Base-by-base conservation (phyloP, 1,284 basidiomycete genomes). In the Cutaneotrichosporon mucoides region DNA sequence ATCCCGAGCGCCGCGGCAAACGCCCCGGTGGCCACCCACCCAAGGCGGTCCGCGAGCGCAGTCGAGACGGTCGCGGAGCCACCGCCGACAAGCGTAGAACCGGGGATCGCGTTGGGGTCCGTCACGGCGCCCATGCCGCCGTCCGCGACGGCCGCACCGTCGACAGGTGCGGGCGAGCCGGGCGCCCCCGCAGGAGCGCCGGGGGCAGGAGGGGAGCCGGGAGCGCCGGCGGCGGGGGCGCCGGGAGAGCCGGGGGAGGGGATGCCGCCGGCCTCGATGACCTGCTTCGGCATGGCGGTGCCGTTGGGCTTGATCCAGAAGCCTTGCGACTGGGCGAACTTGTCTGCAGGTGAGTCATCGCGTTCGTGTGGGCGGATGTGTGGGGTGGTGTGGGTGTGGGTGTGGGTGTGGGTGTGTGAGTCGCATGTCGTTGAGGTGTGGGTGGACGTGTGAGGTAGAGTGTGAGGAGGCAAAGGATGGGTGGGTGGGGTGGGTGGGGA, bases 261-360 rank as follows among this genome's bases (percentile, higher is more conserved):
- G n/a, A 36, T 15, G 4, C 24, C 50, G 38, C 37, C 24, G 12
- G 40, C 16, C 24, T 24, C 24, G 24, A 24, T 24, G 35, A 61
- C 33, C 47, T 53, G 55, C 52, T 55, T 51, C 12, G 52, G 42
- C 33, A 51, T 45, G 16, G 55, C 55, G 13, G 55, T 57, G n/a
- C 55, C 56, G 47, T 57, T 61, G 16, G 55, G 52, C 59, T 57
- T 57, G 60, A 61, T 61, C 53, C 54, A 57, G 56, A 61, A 61
- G 38, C 60, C 60, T 36, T 61, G 56, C 12, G 60, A 55, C 53
- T 61, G 60, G 13, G 60, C 96, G 0, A 90, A 96, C 73, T 81
- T 99, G 49, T 98, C 98, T 71, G 96, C 93, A 94, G 97, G 96
- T 98, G 57, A 94, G 43, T 24, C 24, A 24, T 24, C 24, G 24